A percentile compares a stretch with the other conserved stretches of the same genome.
Evolutionary conservation across 768 basidiomycete genomes (phyloP).

Genomic region (Phlegmacium glaucopus): DNA sequence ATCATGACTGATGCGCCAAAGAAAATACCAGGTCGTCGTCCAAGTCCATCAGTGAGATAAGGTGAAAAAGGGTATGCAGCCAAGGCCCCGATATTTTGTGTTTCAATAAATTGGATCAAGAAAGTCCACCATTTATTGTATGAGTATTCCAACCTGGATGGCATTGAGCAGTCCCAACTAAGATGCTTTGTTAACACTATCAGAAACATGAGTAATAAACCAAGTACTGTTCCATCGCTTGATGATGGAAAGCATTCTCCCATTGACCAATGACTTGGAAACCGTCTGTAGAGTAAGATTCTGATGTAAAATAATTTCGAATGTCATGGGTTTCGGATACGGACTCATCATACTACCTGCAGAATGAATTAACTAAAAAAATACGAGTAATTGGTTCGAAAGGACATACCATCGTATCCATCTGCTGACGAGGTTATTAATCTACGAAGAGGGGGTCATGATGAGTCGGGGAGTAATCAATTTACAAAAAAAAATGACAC

Average conservation of each 20-base stretch:
- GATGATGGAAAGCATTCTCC: slow-evolving; percentile 49
- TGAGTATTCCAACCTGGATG: slow-evolving; percentile 42
- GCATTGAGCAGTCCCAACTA: slow-evolving; percentile 57
- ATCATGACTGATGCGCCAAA: slow-evolving; percentile 61
- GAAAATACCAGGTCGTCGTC: slow-evolving; percentile 55
- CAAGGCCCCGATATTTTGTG: slow-evolving; percentile 56
- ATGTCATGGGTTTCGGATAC: slow-evolving; percentile 2
- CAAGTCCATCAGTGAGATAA: slow-evolving; percentile 59
- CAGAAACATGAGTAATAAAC: background rate
- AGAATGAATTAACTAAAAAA: background rate
- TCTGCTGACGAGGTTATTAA: slow-evolving; percentile 61
- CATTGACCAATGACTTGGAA: slow-evolving; percentile 57
- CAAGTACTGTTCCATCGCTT: slow-evolving; percentile 37
- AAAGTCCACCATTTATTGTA: background rate
- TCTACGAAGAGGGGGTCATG: slow-evolving; percentile 27
- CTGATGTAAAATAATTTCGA: background rate
- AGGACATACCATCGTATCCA: slow-evolving; percentile 52
- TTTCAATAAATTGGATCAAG: background rate
- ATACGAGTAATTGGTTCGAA: slow-evolving; percentile 5
- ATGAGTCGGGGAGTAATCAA: background rate
- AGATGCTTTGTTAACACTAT: background rate
- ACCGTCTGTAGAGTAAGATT: slow-evolving; percentile 32
- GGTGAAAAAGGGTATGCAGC: slow-evolving; percentile 61
- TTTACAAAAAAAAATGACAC: slow-evolving; percentile 13
- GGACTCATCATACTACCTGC: slow-evolving; percentile 56